phyloP scores from a whole-genome alignment of 1,284 basidiomycete species.

The Ceratobasidium sp. region DNA sequence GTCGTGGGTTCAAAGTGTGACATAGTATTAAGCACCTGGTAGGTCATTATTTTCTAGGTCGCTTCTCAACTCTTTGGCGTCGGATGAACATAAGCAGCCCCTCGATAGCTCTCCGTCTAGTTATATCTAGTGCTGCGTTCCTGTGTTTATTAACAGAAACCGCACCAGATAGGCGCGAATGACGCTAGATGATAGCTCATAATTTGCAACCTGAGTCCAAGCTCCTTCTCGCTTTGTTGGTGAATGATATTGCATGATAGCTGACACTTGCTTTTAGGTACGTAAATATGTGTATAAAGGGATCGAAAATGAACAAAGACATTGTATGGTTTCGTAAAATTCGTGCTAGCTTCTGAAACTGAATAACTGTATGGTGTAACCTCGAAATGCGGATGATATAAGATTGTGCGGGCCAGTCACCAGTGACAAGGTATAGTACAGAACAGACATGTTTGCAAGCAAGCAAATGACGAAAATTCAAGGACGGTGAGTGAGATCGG shows the following conservation, averaged over 20 bases:
- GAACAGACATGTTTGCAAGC: conserved; percentile 9
- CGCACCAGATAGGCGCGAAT: conserved; percentile 36
- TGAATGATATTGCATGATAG: neutral
- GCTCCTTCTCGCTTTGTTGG: neutral
- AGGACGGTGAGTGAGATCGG: conserved; percentile 8
- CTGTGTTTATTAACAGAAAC: conserved; percentile 28
- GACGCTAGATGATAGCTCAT: conserved; percentile 37
- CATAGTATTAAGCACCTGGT: no score
- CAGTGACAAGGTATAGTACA: conserved; percentile 22
- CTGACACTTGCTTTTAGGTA: no score
- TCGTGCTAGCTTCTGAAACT: no score
- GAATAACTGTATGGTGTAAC: no score
- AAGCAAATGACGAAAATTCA: neutral
- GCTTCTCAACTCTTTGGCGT: neutral
- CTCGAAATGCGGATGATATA: conserved; percentile 22
- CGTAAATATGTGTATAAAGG: no score
- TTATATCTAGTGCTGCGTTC: conserved; percentile 22
- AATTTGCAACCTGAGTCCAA: conserved; percentile 44
- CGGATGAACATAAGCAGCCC: conserved; percentile 36
- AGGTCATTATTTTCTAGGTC: no score
- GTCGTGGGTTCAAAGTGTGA: no score
- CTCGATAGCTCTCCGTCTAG: conserved; percentile 35
- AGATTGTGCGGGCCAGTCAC: conserved; percentile 40
- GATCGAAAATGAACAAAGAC: no score
- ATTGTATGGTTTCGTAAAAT: no score